Conservation (phyloP, 2,329 filamentous ascomycete genomes). For the Epichloe aotearoae region DNA sequence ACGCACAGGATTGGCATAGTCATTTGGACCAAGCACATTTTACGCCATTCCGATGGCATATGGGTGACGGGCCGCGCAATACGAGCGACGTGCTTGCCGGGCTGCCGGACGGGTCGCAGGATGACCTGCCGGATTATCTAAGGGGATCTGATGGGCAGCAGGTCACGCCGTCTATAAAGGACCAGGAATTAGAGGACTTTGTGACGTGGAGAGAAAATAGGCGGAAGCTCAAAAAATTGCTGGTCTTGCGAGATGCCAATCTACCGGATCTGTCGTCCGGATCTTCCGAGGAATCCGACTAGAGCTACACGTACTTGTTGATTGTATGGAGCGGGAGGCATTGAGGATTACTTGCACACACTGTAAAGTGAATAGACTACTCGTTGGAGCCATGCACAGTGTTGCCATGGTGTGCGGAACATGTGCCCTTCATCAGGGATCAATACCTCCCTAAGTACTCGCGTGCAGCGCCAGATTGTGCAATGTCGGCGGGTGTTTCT, state of each 20-base stretch:
- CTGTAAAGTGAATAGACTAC: no score
- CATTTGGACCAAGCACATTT: conserved; percentile 45
- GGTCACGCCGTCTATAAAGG: conserved; percentile 43
- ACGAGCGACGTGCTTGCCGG: conserved; percentile 10
- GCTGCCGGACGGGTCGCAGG: conserved; percentile 11
- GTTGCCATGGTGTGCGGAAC: no score
- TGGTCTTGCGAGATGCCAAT: conserved; percentile 31
- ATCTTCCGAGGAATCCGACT: neutral
- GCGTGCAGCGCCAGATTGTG: no score
- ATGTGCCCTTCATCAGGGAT: no score
- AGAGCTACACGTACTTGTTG: neutral
- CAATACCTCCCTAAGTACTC: no score
- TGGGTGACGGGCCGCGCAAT: conserved; percentile 45
- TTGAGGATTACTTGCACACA: neutral
- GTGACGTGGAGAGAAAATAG: conserved; percentile 31
- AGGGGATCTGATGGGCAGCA: conserved; percentile 38
- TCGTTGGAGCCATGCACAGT: no score
- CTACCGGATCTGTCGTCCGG: conserved; percentile 16
- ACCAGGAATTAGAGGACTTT: conserved; percentile 36
- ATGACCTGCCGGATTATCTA: conserved; percentile 34
- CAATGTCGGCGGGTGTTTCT: neutral
- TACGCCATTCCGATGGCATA: conserved; percentile 39
- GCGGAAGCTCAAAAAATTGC: conserved; percentile 30
- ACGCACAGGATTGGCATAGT: conserved; percentile 22
- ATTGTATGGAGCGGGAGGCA: neutral